Base-by-base conservation (phyloP, 768 basidiomycete genomes). In the Pholiota molesta region DNA sequence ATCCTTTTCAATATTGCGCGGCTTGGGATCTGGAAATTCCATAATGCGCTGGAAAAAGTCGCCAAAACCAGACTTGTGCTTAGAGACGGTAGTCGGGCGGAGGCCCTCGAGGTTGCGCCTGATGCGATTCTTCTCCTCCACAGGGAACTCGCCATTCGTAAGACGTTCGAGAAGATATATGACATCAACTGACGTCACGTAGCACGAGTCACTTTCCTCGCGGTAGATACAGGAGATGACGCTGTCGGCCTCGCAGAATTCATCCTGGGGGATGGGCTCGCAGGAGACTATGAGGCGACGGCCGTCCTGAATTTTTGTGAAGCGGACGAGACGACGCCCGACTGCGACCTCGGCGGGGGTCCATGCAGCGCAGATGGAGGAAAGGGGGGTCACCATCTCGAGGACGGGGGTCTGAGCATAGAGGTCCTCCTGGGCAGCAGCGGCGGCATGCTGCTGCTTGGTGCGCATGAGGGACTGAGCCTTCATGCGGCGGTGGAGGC, bases 51-150 rank as follows among this genome's bases (percentile, higher is more conserved):
- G 88, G 83, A 98, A 99, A 74, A 98, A 94, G n/a, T 84, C 80
- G 68, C 92, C 92, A 60, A 85, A 89, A 11, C 88, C 90, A 0
- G 83, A 78, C 66, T 92, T 91, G 72, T 86, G 85, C 78, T 97
- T 99, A 29, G 91, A 91, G 3, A 98, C 88, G 0, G 96, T 97
- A 58, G 86, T 90, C 1, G 97, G 97, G 55, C 89, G 83, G 70
- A 97, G 90, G 26, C 92, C 94, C 74, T 99, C 96, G 31, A 99
- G 79, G 74, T 99, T 99, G 60, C 96, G 84, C 64, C 97, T 82
- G 68, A 98, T 97, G 56, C 97, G 83, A 70, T 98, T 98, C 83
- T 97, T 98, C 81, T 98, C 97, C 75, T 97, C 95, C 52, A 97
- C 91, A 31, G 88, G 89, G 70, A 97, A 96, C 54, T 90, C 82